Evolutionary conservation across 805 yeast genomes (phyloP).

Genomic region (Pichia heedii): DNA sequence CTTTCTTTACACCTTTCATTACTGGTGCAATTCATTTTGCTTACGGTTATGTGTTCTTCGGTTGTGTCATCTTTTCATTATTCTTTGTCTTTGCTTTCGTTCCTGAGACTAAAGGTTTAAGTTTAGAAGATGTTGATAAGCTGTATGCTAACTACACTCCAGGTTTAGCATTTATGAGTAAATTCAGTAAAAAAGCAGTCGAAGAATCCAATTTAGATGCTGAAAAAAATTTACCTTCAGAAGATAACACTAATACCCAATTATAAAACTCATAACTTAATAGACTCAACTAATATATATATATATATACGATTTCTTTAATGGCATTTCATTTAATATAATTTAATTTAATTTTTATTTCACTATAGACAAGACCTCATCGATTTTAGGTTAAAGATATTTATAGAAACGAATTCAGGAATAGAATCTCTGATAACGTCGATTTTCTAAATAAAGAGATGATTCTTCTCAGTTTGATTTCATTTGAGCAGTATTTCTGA

Average conservation of each 20-base stretch:
- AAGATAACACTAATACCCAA: not conserved
- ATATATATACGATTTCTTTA: no score
- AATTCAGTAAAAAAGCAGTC: slow-evolving; percentile 16
- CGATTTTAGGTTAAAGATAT: no score
- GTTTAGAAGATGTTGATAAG: slow-evolving; percentile 49
- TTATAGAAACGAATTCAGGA: slow-evolving; percentile 5
- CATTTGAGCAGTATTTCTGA: not conserved
- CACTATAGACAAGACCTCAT: no score
- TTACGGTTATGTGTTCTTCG: slow-evolving; percentile 49
- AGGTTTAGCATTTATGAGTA: slow-evolving; percentile 21
- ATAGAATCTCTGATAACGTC: slow-evolving; percentile 5
- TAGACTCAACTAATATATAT: not conserved
- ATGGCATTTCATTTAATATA: no score
- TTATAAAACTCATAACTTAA: not conserved
- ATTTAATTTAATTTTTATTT: no score
- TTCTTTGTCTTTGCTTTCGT: slow-evolving; percentile 47
- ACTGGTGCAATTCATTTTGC: slow-evolving; percentile 45
- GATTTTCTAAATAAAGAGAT: slow-evolving; percentile 7
- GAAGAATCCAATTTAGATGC: not conserved
- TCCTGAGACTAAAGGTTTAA: slow-evolving; percentile 47
- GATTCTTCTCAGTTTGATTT: slow-evolving; percentile 3
- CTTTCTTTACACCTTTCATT: slow-evolving; percentile 53
- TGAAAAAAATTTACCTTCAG: no score
- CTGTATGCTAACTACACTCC: slow-evolving; percentile 32
- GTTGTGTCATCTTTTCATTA: slow-evolving; percentile 44